phyloP scores from a whole-genome alignment of 2,329 filamentous ascomycete species.

The Phyllosticta ampelicida region DNA sequence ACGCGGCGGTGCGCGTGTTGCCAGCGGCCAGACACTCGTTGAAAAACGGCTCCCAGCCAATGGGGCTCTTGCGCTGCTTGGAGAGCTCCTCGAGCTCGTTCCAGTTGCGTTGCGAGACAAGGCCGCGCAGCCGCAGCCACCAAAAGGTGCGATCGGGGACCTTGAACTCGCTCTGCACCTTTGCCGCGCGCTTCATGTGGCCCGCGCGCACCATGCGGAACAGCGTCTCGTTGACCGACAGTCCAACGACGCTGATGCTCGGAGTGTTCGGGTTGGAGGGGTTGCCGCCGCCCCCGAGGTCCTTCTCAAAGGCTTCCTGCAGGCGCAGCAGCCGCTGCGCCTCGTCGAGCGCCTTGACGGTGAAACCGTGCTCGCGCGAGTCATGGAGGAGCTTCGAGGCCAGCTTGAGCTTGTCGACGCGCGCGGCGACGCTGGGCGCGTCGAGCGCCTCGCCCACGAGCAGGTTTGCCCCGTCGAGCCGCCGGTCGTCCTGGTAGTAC shows the following conservation, averaged over 20 bases:
- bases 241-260: slow-evolving; percentile 58
- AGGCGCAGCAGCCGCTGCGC: slow-evolving; percentile 68
- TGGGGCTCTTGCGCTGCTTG: slow-evolving; percentile 71
- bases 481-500: slow-evolving; percentile 93
- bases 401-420: slow-evolving; percentile 78
- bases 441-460: slow-evolving; percentile 74
- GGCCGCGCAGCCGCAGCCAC: slow-evolving; percentile 76
- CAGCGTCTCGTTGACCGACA: slow-evolving; percentile 85
- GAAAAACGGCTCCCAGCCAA: slow-evolving; percentile 97
- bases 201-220: slow-evolving; percentile 76
- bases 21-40: slow-evolving; percentile 81
- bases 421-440: slow-evolving; percentile 57
- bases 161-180: slow-evolving; percentile 85
- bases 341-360: slow-evolving; percentile 68
- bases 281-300: slow-evolving; percentile 45
- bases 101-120: slow-evolving; percentile 88
- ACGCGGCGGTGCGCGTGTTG: slow-evolving; percentile 72
- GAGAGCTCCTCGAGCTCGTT: slow-evolving; percentile 79
- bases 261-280: slow-evolving; percentile 22
- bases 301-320: slow-evolving; percentile 78
- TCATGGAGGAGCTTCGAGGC: slow-evolving; percentile 75
- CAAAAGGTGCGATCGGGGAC: slow-evolving; percentile 81
- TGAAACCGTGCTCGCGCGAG: slow-evolving; percentile 66
- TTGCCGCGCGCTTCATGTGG: slow-evolving; percentile 74
- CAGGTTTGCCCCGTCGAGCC: slow-evolving; percentile 77